Percentiles rank a stretch among this genome's conserved stretches.
Conservation (phyloP, 306 rosid species). For the Alnus glutinosa region DNA sequence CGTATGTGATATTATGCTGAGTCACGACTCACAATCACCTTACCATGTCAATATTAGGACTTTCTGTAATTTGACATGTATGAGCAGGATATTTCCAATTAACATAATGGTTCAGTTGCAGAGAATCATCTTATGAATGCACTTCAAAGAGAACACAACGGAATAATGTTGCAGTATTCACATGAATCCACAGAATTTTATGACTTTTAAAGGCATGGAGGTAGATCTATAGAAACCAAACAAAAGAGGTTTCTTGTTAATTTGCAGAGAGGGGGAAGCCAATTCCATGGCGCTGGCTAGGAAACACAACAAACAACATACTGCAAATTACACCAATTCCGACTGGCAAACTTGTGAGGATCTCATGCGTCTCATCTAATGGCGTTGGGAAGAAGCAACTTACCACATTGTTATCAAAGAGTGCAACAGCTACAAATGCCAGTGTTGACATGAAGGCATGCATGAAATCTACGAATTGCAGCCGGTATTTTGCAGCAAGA, state of each 20-base stretch:
- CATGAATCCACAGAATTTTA: neutral
- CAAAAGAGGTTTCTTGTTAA: neutral
- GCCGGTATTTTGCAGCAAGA: constrained; percentile 47
- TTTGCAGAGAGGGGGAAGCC: constrained; percentile 65
- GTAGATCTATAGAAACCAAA: neutral
- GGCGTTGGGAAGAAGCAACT: constrained; percentile 67
- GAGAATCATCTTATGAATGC: neutral
- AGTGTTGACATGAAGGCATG: constrained; percentile 61
- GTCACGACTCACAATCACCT: neutral
- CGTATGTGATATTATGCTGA: neutral
- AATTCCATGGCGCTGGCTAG: constrained; percentile 72
- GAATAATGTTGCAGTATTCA: neutral
- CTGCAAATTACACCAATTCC: constrained; percentile 62
- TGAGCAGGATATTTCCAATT: neutral
- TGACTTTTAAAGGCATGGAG: neutral
- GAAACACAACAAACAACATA: constrained; percentile 59
- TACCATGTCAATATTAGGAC: neutral
- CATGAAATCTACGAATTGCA: constrained; percentile 55
- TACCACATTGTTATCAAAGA: constrained; percentile 67
- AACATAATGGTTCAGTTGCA: neutral
- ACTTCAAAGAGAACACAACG: neutral
- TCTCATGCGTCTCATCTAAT: constrained; percentile 51
- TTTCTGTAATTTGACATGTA: neutral
- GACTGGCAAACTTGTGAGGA: constrained; percentile 64
- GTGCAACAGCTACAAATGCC: constrained; percentile 70